Percentiles rank a stretch among this genome's conserved stretches.
Evolutionary conservation across 148 eudicot species (phyloP).

Genomic region (Amaranthus palmeri): DNA sequence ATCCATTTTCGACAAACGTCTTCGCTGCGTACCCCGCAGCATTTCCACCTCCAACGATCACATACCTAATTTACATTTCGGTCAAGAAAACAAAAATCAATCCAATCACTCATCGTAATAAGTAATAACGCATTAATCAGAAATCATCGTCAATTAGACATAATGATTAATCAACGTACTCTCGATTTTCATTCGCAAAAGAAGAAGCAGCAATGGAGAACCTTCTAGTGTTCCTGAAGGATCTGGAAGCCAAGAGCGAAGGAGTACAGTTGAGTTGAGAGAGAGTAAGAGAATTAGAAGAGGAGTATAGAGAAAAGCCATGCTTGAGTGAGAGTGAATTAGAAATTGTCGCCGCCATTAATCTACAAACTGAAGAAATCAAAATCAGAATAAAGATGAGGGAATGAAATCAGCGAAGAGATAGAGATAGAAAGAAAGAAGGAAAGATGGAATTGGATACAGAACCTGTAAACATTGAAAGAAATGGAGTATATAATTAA

Average conservation of each 20-base stretch:
- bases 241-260: conserved; percentile 36
- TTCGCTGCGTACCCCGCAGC: conserved; percentile 95
- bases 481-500: background rate
- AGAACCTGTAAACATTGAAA: conserved; percentile 40
- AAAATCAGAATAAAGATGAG: background rate
- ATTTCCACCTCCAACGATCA: conserved; percentile 96
- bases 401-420: background rate
- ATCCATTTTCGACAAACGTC: conserved; percentile 81
- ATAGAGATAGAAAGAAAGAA: conserved; percentile 1
- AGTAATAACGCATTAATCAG: background rate
- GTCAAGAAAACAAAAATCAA: background rate
- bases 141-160: too few species aligned
- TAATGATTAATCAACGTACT: conserved; percentile 28
- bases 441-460: background rate
- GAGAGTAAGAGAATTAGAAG: conserved; percentile 36
- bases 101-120: background rate
- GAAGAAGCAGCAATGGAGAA: conserved; percentile 51
- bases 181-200: conserved; percentile 84
- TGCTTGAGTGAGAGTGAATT: conserved; percentile 51
- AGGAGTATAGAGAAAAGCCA: conserved; percentile 46
- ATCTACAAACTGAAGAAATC: conserved; percentile 40
- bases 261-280: conserved; percentile 22
- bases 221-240: conserved; percentile 33
- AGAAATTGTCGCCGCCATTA: conserved; percentile 65
- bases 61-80: conserved; percentile 45